Percentiles rank a stretch among this genome's conserved stretches.
phyloP scores from a whole-genome alignment of 208 protist genomes.

The Trypanosomatidae sp. region DNA sequence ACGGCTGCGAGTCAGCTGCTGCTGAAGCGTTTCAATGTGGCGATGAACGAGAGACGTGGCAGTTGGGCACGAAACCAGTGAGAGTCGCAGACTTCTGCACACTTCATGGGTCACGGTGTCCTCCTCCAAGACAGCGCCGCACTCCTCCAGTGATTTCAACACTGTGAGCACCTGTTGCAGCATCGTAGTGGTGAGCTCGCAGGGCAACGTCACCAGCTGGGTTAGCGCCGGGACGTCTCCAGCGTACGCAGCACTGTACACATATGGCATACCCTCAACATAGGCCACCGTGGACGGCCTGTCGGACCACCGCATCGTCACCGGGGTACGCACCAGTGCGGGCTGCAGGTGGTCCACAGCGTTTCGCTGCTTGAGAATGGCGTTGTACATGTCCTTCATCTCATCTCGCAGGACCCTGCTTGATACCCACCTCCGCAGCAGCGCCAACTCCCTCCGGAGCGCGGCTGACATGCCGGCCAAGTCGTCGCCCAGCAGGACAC shows the following conservation, averaged over 20 bases:
- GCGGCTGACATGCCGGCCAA: background rate
- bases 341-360: slow-evolving; percentile 25
- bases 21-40: slow-evolving; percentile 14
- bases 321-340: slow-evolving; percentile 8
- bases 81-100: slow-evolving; percentile 18
- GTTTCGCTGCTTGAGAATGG: slow-evolving; percentile 40
- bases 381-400: slow-evolving; percentile 45
- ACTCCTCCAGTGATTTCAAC: slow-evolving; percentile 14
- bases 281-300: slow-evolving; percentile 13
- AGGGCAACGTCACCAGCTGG: slow-evolving; percentile 23
- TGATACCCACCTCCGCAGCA: slow-evolving; percentile 29
- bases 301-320: slow-evolving; percentile 16
- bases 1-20: slow-evolving; percentile 2
- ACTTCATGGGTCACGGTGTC: background rate
- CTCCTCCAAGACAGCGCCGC: background rate
- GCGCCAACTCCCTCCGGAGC: slow-evolving; percentile 29
- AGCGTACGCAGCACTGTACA: slow-evolving; percentile 26
- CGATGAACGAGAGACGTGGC: background rate
- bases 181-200: slow-evolving; percentile 8
- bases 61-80: slow-evolving; percentile 10
- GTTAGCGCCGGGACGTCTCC: slow-evolving; percentile 27
- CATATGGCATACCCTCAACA: slow-evolving; percentile 25
- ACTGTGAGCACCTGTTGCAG: slow-evolving; percentile 26
- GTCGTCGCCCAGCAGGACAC: slow-evolving; percentile 16
- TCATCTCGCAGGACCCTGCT: slow-evolving; percentile 31